A percentile compares a stretch with the other conserved stretches of the same genome.
Evolutionary conservation across 257 asterid genomes (phyloP).

Genomic region (Solanum chaucha): DNA sequence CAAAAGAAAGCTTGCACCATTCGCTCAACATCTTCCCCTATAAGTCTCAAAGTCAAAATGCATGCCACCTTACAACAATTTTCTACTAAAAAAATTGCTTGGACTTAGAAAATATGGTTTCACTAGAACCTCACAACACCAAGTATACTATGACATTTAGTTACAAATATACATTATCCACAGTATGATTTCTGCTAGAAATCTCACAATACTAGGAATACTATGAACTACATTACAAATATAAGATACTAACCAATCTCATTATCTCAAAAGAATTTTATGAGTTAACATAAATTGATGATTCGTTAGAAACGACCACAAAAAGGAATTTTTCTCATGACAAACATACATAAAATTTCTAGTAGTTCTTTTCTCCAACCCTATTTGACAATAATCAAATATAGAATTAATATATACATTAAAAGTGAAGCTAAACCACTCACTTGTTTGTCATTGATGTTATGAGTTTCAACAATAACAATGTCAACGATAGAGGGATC

Average conservation of each 20-base stretch:
- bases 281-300: background rate
- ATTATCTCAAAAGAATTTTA: background rate
- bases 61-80: background rate
- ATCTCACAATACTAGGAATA: background rate
- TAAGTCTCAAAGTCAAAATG: background rate
- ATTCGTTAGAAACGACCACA: background rate
- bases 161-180: background rate
- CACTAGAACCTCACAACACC: background rate
- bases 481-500: conserved; percentile 80
- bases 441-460: conserved; percentile 85
- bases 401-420: background rate
- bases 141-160: background rate
- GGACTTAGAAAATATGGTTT: background rate
- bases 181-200: background rate
- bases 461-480: conserved; percentile 76
- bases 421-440: background rate
- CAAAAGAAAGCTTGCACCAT: no score
- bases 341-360: no score
- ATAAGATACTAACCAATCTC: background rate
- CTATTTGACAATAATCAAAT: background rate
- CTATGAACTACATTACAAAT: background rate
- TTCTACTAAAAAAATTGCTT: background rate
- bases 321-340: background rate
- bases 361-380: background rate
- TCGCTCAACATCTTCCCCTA: no score